These are phyloP conservation scores for Yamadazyma jaroonii DNA, from an alignment of 1,139 yeast genomes.

Conservation along the genomic window DNA sequence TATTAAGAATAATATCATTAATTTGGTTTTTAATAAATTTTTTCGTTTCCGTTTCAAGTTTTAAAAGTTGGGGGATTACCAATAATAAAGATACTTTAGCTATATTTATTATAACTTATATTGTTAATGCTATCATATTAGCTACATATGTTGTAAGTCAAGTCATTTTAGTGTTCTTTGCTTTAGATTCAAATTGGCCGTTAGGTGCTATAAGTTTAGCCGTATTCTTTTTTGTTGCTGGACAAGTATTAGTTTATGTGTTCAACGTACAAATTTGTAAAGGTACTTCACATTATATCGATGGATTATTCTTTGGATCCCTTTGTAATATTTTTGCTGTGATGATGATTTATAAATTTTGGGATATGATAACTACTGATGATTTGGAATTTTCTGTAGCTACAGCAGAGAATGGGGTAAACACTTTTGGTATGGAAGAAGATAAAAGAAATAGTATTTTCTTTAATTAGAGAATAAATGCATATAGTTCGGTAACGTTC, in stretches of 20 bases:
- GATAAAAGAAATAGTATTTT: constrained; percentile 36
- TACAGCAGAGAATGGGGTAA: constrained; percentile 40
- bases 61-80: constrained; percentile 62
- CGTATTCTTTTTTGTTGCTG: constrained; percentile 70
- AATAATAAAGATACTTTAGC: constrained; percentile 51
- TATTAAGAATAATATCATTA: constrained; percentile 47
- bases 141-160: constrained; percentile 67
- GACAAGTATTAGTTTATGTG: constrained; percentile 73
- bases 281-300: constrained; percentile 79
- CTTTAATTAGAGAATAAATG: constrained; percentile 18
- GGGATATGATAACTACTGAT: constrained; percentile 97
- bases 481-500: too few relatives aligned
- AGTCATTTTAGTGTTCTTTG: constrained; percentile 62
- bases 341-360: constrained; percentile 94
- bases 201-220: constrained; percentile 76
- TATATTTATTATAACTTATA: constrained; percentile 65
- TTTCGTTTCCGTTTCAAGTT: constrained; percentile 66
- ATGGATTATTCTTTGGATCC: constrained; percentile 84
- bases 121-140: constrained; percentile 67
- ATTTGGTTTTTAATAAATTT: constrained; percentile 63
- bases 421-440: constrained; percentile 27
- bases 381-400: constrained; percentile 89
- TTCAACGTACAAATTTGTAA: constrained; percentile 65
- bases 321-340: constrained; percentile 74
- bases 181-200: constrained; percentile 81